phyloP scores from a whole-genome alignment of 2,329 filamentous ascomycete species.

The Graphilbum sp. region DNA sequence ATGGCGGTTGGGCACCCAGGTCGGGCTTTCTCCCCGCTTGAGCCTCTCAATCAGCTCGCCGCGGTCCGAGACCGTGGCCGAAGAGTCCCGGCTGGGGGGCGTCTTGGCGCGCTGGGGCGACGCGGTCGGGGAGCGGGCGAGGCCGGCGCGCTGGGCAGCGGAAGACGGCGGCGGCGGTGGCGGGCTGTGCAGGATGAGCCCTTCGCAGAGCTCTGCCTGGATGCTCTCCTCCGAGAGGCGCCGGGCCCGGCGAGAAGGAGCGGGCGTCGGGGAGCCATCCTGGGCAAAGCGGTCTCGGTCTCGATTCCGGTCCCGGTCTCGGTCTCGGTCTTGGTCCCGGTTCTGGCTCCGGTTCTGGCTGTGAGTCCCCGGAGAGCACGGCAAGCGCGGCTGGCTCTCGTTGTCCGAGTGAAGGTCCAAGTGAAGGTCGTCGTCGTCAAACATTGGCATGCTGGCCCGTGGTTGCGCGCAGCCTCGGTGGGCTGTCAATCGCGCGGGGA shows the following conservation, averaged over 20 bases:
- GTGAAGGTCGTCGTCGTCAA: slow-evolving; percentile 26
- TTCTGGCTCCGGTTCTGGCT: too few species aligned
- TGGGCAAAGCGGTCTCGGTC: too few species aligned
- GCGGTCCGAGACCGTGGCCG: slow-evolving; percentile 38
- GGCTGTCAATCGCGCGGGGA: too few species aligned
- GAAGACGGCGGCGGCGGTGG: neutral
- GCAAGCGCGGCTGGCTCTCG: slow-evolving; percentile 5
- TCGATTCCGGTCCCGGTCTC: neutral
- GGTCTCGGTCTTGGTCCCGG: too few species aligned
- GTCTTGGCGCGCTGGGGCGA: neutral
- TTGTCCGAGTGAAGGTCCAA: slow-evolving; percentile 17
- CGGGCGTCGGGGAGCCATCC: too few species aligned
- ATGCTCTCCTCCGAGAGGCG: slow-evolving; percentile 43
- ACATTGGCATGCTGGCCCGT: slow-evolving; percentile 36
- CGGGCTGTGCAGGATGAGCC: slow-evolving; percentile 30
- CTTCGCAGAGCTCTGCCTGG: slow-evolving; percentile 43
- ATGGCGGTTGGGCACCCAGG: slow-evolving; percentile 52
- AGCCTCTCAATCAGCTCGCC: slow-evolving; percentile 70
- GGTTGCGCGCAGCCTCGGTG: neutral
- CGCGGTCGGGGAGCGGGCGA: neutral
- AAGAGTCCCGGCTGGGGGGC: slow-evolving; percentile 15
- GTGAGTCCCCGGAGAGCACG: too few species aligned
- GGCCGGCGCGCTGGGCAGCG: neutral
- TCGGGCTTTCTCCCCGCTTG: slow-evolving; percentile 62
- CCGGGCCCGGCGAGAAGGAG: too few species aligned